Evolutionary conservation across 306 rosid species (phyloP).

Genomic region (Trichosanthes cucumerina): DNA sequence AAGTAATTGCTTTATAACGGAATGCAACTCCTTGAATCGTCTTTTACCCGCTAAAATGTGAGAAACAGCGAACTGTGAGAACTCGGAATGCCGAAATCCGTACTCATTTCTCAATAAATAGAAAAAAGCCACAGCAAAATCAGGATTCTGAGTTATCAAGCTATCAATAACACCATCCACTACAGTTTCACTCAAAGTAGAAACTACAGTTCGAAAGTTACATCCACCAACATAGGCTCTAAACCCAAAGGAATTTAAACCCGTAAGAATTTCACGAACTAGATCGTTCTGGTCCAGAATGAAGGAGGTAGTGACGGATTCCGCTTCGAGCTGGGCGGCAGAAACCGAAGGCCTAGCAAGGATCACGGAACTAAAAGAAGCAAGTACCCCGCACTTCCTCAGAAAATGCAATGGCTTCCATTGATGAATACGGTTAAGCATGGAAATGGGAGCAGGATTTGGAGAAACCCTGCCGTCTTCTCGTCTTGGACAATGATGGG

Average conservation of each 20-base stretch:
- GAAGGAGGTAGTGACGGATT: constrained; percentile 5
- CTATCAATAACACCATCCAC: constrained; percentile 25
- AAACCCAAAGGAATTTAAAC: constrained; percentile 29
- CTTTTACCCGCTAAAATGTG: constrained; percentile 27
- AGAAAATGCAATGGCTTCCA: constrained; percentile 16
- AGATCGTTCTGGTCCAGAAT: constrained; percentile 10
- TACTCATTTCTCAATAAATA: constrained; percentile 21
- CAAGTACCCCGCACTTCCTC: constrained; percentile 12
- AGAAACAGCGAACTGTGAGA: constrained; percentile 17
- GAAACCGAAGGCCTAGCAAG: constrained; percentile 24
- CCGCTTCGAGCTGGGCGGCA: constrained; percentile 18
- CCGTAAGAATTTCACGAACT: constrained; percentile 22
- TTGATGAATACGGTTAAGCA: constrained; percentile 24
- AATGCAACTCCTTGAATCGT: constrained; percentile 28
- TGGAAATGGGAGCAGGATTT: constrained; percentile 22
- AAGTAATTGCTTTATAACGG: constrained; percentile 23
- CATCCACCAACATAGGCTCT: constrained; percentile 14
- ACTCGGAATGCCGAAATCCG: constrained; percentile 29
- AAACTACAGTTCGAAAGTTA: constrained; percentile 12
- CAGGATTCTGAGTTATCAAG: constrained; percentile 26
- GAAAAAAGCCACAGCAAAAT: constrained; percentile 31
- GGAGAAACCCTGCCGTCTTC: background rate
- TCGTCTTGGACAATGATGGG: background rate
- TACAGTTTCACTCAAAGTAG: constrained; percentile 23
- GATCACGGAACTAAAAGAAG: constrained; percentile 14